Conservation (phyloP, 1,284 basidiomycete genomes). For the Leccinum fuscescens region DNA sequence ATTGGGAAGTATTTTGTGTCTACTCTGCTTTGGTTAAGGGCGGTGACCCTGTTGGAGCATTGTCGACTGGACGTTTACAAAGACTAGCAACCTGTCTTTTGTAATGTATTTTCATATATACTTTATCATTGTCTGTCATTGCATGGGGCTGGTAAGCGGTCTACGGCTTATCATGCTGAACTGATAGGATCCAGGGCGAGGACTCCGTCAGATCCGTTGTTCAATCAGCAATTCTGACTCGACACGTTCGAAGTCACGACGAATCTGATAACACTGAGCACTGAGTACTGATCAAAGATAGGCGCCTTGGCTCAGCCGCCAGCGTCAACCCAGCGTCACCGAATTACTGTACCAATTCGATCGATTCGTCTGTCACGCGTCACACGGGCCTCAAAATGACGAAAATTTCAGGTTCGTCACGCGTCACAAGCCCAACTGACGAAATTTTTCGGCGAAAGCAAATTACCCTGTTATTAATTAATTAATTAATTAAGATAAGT, state of each 20-base stretch:
- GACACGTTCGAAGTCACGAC: neutral
- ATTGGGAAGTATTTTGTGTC: conserved; percentile 22
- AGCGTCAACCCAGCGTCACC: conserved; percentile 4
- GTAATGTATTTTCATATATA: neutral
- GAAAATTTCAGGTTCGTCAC: no score
- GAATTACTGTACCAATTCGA: neutral
- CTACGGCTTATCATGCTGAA: neutral
- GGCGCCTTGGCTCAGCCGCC: neutral
- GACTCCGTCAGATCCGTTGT: neutral
- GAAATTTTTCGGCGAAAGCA: no score
- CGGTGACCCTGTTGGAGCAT: neutral
- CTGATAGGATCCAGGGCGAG: neutral
- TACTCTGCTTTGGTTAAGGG: conserved; percentile 4
- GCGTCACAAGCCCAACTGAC: no score
- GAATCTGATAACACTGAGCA: neutral
- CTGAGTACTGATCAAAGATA: neutral
- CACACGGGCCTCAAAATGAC: no score
- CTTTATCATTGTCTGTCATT: neutral
- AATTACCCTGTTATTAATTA: no score
- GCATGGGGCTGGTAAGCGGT: neutral
- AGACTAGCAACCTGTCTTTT: neutral
- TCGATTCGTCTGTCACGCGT: no score
- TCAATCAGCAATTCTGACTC: neutral
- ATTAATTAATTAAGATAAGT: no score
- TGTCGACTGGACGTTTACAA: neutral